A percentile compares a stretch with the other conserved stretches of the same genome.
Conservation (phyloP, 331 rosid species). For the Acacia pycnantha region DNA sequence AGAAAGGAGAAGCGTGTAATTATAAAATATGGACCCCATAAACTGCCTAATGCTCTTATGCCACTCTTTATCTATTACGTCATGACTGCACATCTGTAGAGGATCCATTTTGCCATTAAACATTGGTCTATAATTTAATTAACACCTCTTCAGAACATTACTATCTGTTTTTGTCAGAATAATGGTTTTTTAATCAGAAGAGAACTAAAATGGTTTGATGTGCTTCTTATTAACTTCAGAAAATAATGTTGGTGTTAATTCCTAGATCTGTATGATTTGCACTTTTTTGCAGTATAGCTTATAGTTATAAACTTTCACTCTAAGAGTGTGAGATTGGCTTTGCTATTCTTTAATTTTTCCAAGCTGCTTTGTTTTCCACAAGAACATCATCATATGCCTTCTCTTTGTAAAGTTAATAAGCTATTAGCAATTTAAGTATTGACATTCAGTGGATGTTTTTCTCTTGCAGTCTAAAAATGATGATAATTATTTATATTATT, state of each 20-base stretch:
- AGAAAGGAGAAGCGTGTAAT: background rate
- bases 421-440: constrained; percentile 23
- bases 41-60: background rate
- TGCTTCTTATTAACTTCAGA: background rate
- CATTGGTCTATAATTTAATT: constrained; percentile 2
- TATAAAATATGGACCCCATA: background rate
- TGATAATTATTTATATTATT: constrained; percentile 57
- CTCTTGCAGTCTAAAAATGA: constrained; percentile 58
- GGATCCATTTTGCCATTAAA: background rate
- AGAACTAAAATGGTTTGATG: background rate
- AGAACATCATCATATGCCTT: background rate
- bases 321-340: background rate
- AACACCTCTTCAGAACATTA: background rate
- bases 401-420: constrained; percentile 8
- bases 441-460: constrained; percentile 34
- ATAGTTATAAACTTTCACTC: background rate
- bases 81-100: background rate
- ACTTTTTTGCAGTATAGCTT: constrained; percentile 1
- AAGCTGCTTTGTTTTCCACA: background rate
- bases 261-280: constrained; percentile 3
- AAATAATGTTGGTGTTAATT: constrained; percentile 4
- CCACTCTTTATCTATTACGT: background rate
- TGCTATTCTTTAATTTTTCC: background rate
- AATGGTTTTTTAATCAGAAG: constrained; percentile 10
- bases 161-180: background rate